phyloP scores from a whole-genome alignment of 768 basidiomycete genomes.

The Suillus luteus region DNA sequence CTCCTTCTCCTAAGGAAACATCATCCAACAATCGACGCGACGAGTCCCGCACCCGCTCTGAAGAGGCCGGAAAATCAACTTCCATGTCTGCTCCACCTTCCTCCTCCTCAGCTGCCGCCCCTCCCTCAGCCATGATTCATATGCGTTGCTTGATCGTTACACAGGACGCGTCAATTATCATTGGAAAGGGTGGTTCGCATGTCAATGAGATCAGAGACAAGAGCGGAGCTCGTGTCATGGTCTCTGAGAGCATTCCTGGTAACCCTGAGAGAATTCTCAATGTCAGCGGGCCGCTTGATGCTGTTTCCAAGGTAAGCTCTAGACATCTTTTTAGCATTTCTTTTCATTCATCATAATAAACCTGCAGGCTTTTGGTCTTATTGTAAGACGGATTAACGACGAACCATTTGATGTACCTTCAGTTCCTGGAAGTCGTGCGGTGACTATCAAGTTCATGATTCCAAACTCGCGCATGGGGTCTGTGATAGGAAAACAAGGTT shows the following conservation, averaged over 20 bases:
- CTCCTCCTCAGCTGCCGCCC: slow-evolving; percentile 46
- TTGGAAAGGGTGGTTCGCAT: slow-evolving; percentile 92
- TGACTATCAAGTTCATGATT: slow-evolving; percentile 99
- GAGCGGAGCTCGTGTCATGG: slow-evolving; percentile 93
- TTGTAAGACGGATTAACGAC: slow-evolving; percentile 98
- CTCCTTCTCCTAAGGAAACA: slow-evolving; percentile 55
- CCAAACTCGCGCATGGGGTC: slow-evolving; percentile 99
- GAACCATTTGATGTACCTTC: slow-evolving; percentile 98
- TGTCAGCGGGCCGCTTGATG: slow-evolving; percentile 94
- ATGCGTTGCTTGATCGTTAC: slow-evolving; percentile 99
- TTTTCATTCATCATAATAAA: slow-evolving; percentile 7
- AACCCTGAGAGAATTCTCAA: slow-evolving; percentile 99
- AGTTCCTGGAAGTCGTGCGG: slow-evolving; percentile 95
- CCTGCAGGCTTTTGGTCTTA: slow-evolving; percentile 91
- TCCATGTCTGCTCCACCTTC: slow-evolving; percentile 54
- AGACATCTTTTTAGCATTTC: slow-evolving; percentile 9
- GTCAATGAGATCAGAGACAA: slow-evolving; percentile 99
- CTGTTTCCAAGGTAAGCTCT: slow-evolving; percentile 88
- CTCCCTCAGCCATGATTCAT: slow-evolving; percentile 85
- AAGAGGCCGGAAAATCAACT: slow-evolving; percentile 41
- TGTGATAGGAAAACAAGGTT: slow-evolving; percentile 96
- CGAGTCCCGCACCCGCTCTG: slow-evolving; percentile 36
- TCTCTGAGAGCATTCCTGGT: slow-evolving; percentile 97
- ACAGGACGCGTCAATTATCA: slow-evolving; percentile 99
- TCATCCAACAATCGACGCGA: slow-evolving; percentile 47